Conservation (phyloP, 345 rosid species). For the Zanthoxylum bungeanum region DNA sequence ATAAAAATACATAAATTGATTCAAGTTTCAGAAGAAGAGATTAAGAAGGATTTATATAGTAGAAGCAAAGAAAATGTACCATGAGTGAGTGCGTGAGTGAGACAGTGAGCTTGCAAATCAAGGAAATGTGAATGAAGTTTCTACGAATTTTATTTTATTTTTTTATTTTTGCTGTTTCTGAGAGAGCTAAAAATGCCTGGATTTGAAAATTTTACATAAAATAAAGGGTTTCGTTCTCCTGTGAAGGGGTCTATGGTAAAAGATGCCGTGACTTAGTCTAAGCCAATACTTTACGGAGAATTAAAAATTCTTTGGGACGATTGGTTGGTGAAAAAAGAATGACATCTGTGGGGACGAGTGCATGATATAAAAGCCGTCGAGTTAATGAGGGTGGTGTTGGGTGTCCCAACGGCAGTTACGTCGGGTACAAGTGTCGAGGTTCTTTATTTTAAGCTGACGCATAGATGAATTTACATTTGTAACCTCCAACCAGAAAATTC, state of each 20-base stretch:
- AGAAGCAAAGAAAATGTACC: conserved; percentile 21
- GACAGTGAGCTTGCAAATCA: conserved; percentile 34
- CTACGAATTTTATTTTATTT: conserved; percentile 11
- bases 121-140: conserved; percentile 25
- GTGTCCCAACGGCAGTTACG: conserved; percentile 31
- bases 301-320: neutral
- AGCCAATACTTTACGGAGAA: neutral
- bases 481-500: too few relatives aligned
- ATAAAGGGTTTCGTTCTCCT: conserved; percentile 9
- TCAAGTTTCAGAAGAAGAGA: neutral
- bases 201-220: conserved; percentile 14
- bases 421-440: conserved; percentile 32
- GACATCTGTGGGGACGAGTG: neutral
- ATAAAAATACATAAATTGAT: neutral
- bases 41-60: conserved; percentile 8
- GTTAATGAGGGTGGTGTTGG: conserved; percentile 21
- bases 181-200: neutral
- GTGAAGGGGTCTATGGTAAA: neutral
- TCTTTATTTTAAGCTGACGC: conserved; percentile 28
- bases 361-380: neutral
- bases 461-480: conserved; percentile 20
- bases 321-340: neutral
- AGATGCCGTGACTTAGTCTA: accelerated
- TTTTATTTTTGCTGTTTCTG: conserved; percentile 18
- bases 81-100: conserved; percentile 22